These are phyloP conservation scores for Mytilinidion resinicola DNA, from an alignment of 495 filamentous ascomycete species.

Conservation along the genomic window DNA sequence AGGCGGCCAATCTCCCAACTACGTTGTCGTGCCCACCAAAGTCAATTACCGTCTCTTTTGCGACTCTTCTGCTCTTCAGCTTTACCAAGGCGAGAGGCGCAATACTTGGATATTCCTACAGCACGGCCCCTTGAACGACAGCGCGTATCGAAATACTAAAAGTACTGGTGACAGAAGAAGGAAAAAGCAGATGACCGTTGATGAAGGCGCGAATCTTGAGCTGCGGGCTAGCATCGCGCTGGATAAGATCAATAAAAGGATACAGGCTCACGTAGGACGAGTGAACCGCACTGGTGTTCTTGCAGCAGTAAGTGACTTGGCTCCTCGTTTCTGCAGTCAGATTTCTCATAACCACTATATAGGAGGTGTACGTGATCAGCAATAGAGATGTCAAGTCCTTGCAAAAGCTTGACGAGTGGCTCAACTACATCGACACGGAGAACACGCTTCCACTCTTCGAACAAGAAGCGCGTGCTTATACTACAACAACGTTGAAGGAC, in stretches of 20 bases:
- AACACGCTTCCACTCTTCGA: constrained; percentile 43
- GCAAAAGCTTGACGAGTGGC: constrained; percentile 45
- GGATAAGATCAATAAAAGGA: constrained; percentile 41
- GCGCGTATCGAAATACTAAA: constrained; percentile 32
- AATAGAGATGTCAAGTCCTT: constrained; percentile 46
- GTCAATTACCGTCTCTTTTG: constrained; percentile 43
- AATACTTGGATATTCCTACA: constrained; percentile 44
- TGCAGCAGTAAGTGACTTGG: constrained; percentile 34
- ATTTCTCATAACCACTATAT: constrained; percentile 1
- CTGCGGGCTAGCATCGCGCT: constrained; percentile 42
- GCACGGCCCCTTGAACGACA: constrained; percentile 36
- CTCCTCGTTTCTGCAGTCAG: neutral
- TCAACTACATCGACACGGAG: constrained; percentile 42
- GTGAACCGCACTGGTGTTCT: constrained; percentile 39
- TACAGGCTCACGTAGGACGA: constrained; percentile 41
- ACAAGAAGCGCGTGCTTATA: constrained; percentile 37
- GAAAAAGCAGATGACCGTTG: constrained; percentile 37
- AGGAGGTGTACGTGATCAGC: constrained; percentile 50
- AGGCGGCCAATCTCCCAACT: constrained; percentile 33
- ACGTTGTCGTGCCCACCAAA: constrained; percentile 40
- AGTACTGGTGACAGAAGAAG: constrained; percentile 34
- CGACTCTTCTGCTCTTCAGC: constrained; percentile 40
- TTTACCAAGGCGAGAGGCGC: constrained; percentile 38
- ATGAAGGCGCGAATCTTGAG: constrained; percentile 39
- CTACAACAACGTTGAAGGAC: constrained; percentile 31